phyloP scores from a whole-genome alignment of 345 rosid species.

The Moricandia moricandioides region DNA sequence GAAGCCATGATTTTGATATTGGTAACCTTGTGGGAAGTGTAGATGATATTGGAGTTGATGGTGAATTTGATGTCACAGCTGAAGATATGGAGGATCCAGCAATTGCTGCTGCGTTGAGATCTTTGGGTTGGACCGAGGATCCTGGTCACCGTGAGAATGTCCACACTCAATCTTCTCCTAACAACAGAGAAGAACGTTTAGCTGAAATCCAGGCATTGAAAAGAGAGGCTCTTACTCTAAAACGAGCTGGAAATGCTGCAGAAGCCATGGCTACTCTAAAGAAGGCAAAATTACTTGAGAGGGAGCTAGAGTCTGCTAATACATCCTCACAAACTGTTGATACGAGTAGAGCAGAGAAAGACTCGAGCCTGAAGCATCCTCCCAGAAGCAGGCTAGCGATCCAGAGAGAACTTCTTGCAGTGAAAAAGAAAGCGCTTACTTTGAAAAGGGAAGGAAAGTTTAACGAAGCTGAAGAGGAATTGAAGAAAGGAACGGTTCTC shows the following conservation, averaged over 20 bases:
- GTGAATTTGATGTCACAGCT: constrained; percentile 73
- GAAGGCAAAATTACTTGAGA: constrained; percentile 73
- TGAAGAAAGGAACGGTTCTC: constrained; percentile 62
- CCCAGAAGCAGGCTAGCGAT: constrained; percentile 52
- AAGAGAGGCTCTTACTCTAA: constrained; percentile 60
- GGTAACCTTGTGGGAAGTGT: constrained; percentile 42
- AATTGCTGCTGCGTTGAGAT: constrained; percentile 61
- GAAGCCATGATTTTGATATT: constrained; percentile 40
- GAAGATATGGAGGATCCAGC: constrained; percentile 85
- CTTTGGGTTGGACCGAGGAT: constrained; percentile 84
- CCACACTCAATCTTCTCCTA: constrained; percentile 25
- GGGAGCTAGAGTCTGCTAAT: constrained; percentile 44
- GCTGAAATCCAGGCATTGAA: constrained; percentile 57
- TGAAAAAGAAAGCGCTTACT: constrained; percentile 72
- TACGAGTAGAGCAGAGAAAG: constrained; percentile 27
- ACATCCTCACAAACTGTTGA: constrained; percentile 31
- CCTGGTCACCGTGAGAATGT: constrained; percentile 36
- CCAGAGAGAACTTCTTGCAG: constrained; percentile 70
- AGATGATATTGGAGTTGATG: constrained; percentile 54
- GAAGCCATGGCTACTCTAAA: constrained; percentile 72
- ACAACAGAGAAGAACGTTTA: constrained; percentile 43
- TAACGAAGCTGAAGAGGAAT: constrained; percentile 67
- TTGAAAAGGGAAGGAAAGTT: constrained; percentile 73
- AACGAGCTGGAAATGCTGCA: constrained; percentile 55
- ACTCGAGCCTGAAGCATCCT: constrained; percentile 33